Conservation (phyloP, 2,329 filamentous ascomycete species). For the Arthrobotrys pseudoclavata region DNA sequence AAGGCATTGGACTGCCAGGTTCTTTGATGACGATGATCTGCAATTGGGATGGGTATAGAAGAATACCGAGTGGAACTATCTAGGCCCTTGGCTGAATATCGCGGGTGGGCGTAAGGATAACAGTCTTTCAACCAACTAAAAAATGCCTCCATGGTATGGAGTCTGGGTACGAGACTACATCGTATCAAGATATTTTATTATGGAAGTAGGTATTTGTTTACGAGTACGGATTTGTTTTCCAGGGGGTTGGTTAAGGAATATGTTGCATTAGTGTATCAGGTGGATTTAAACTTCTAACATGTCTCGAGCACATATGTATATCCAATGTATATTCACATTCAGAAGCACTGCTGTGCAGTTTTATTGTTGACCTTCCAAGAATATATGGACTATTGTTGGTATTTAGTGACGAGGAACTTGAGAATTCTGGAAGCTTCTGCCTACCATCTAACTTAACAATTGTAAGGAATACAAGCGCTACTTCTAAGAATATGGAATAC, state of each 20-base stretch:
- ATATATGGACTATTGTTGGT: neutral
- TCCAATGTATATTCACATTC: neutral
- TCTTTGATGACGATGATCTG: constrained; percentile 6
- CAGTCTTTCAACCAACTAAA: neutral
- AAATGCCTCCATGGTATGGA: too few species aligned
- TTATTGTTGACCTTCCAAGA: too few species aligned
- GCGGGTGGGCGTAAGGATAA: neutral
- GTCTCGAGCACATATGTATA: neutral
- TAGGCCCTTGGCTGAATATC: neutral
- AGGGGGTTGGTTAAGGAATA: neutral
- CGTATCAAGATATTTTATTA: neutral
- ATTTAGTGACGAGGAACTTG: neutral
- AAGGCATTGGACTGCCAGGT: constrained; percentile 13
- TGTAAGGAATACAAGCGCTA: neutral
- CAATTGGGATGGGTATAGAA: neutral
- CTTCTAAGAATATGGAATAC: neutral
- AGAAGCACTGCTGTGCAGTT: neutral
- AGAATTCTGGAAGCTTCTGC: constrained; percentile 17
- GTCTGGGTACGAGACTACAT: too few species aligned
- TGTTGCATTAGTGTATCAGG: neutral
- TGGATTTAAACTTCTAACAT: neutral
- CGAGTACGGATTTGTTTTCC: too few species aligned
- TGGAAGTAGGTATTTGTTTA: neutral
- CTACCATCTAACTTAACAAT: neutral
- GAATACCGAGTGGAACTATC: constrained; percentile 11